These are phyloP conservation scores for Coniochaeta sp. DNA, from an alignment of 2,329 filamentous ascomycete genomes.

Conservation along the genomic window DNA sequence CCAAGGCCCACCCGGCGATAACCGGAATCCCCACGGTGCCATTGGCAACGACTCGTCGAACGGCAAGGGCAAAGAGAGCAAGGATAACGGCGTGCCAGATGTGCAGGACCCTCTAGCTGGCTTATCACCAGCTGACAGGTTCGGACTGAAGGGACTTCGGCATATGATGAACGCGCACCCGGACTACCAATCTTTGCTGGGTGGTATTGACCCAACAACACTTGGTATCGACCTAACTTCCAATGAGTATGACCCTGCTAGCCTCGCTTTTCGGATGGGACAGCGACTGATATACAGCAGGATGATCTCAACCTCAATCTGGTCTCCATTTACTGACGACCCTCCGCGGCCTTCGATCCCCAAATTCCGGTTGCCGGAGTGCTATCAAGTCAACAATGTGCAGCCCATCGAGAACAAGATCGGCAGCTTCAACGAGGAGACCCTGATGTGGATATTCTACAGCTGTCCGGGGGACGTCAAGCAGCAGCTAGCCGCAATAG, in stretches of 20 bases:
- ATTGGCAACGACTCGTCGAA: constrained; percentile 36
- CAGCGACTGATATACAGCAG: constrained; percentile 21
- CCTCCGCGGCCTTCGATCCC: constrained; percentile 50
- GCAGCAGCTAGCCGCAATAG: constrained; percentile 55
- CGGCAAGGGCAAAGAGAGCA: constrained; percentile 31
- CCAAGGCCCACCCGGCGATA: constrained; percentile 25
- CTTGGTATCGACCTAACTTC: constrained; percentile 52
- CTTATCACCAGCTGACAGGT: constrained; percentile 56
- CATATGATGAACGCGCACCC: constrained; percentile 57
- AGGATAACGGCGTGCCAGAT: constrained; percentile 29
- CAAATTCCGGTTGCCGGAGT: constrained; percentile 54
- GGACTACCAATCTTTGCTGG: constrained; percentile 53
- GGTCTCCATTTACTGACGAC: constrained; percentile 53
- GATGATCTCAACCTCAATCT: constrained; percentile 50
- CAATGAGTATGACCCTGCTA: constrained; percentile 39
- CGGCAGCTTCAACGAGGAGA: constrained; percentile 60
- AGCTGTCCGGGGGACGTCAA: constrained; percentile 55
- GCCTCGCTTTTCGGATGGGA: neutral
- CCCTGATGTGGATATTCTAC: constrained; percentile 63
- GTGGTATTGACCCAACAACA: constrained; percentile 49
- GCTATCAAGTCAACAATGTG: constrained; percentile 60
- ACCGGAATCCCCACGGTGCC: constrained; percentile 34
- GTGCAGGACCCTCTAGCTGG: constrained; percentile 51
- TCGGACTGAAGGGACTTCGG: constrained; percentile 56
- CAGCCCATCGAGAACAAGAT: constrained; percentile 59